A percentile compares a stretch with the other conserved stretches of the same genome.
Conservation (phyloP, 2,329 filamentous ascomycete genomes). For the Bertia moriformis region DNA sequence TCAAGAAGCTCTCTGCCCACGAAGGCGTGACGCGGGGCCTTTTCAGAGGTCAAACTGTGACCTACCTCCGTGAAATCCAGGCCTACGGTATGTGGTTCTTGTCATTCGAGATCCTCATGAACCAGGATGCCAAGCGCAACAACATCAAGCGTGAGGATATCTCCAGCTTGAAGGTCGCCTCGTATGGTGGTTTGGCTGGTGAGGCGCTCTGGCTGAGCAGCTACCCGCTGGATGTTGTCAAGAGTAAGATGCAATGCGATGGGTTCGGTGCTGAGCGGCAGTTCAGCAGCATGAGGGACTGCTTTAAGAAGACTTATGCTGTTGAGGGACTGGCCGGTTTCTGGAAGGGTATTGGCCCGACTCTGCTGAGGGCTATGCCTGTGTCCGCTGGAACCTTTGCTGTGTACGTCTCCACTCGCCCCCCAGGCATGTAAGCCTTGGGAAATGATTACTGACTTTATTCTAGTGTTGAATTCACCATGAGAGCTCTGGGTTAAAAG, state of each 20-base stretch:
- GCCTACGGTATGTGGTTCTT: conserved; percentile 95
- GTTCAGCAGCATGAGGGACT: conserved; percentile 75
- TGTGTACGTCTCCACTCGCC: conserved; percentile 54
- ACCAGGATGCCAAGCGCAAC: conserved; percentile 69
- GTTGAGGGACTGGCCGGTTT: conserved; percentile 70
- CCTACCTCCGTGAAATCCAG: conserved; percentile 74
- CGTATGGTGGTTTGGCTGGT: conserved; percentile 84
- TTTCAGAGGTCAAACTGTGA: conserved; percentile 79
- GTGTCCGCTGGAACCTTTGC: conserved; percentile 97
- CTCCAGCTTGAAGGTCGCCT: conserved; percentile 69
- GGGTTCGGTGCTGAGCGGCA: conserved; percentile 61
- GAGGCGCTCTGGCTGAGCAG: conserved; percentile 86
- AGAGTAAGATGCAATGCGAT: conserved; percentile 99
- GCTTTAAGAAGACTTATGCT: conserved; percentile 70
- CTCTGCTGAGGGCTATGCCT: conserved; percentile 85
- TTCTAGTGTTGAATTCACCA: conserved; percentile 25
- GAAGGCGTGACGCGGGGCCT: conserved; percentile 59
- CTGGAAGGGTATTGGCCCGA: conserved; percentile 88
- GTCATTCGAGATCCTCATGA: conserved; percentile 93
- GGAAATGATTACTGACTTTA: not conserved
- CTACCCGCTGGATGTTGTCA: conserved; percentile 93
- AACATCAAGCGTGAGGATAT: conserved; percentile 61
- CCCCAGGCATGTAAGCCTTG: not conserved
- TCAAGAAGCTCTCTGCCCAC: conserved; percentile 60
- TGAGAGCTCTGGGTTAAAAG: conserved; percentile 24